Evolutionary conservation across 2,329 filamentous ascomycete species (phyloP).

Genomic region (Penicillium vulpinum): DNA sequence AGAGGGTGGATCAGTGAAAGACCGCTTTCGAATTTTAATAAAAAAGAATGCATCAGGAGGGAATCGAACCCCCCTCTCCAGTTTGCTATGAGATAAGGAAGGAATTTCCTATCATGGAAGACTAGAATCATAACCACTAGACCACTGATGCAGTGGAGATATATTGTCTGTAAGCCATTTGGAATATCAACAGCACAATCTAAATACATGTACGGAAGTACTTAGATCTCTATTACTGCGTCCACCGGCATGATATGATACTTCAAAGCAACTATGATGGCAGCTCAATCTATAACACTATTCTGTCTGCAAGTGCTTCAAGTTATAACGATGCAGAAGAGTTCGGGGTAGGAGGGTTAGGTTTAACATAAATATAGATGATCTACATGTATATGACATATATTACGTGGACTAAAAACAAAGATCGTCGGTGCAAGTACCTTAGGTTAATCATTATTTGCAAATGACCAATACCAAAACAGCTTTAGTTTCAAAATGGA

Average conservation of each 20-base stretch:
- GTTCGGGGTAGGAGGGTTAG: too few relatives aligned
- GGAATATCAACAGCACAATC: not conserved
- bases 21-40: not conserved
- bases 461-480: not conserved
- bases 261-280: not conserved
- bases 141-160: conserved; percentile 1
- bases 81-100: not conserved
- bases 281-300: too few relatives aligned
- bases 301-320: too few relatives aligned
- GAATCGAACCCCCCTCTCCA: conserved; percentile 2
- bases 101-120: not conserved
- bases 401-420: not conserved
- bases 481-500: not conserved
- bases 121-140: conserved; percentile 3
- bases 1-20: not conserved
- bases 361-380: not conserved
- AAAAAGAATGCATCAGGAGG: conserved; percentile 2
- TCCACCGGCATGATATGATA: too few relatives aligned
- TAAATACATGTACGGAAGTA: not conserved
- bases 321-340: too few relatives aligned
- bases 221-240: not conserved
- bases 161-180: not conserved
- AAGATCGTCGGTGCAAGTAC: not conserved
- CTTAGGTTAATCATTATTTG: not conserved
- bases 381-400: not conserved